Evolutionary conservation across 768 basidiomycete species (phyloP).

Genomic region (Auricularia sp.): DNA sequence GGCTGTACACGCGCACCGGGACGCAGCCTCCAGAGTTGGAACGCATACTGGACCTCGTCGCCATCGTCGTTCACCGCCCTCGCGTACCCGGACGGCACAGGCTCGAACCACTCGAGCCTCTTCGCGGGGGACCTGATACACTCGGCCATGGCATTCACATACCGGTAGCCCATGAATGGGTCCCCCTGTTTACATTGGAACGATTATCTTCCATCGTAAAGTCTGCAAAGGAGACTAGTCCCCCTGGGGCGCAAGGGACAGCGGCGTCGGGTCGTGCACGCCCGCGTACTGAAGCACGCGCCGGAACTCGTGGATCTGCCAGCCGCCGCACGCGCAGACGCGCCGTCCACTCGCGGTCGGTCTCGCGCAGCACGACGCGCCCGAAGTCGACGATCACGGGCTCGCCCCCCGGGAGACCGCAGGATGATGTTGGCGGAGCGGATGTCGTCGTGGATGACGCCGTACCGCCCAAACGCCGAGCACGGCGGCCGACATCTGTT

Average conservation of each 20-base stretch:
- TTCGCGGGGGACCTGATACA: neutral
- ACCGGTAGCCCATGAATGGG: neutral
- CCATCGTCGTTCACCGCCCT: neutral
- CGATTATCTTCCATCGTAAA: too few relatives aligned
- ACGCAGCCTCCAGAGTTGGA: neutral
- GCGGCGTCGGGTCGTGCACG: neutral
- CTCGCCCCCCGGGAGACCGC: neutral
- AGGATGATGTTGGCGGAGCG: neutral
- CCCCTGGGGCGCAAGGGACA: neutral
- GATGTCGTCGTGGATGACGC: slow-evolving; percentile 2
- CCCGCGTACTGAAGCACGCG: neutral
- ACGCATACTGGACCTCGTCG: neutral
- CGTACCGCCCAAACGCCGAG: neutral
- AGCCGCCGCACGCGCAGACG: neutral
- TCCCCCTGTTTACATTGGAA: too few relatives aligned
- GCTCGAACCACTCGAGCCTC: neutral
- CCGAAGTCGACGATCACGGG: neutral
- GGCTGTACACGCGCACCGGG: neutral
- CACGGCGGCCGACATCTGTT: neutral
- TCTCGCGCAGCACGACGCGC: neutral
- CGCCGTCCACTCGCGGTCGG: neutral
- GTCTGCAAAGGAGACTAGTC: too few relatives aligned
- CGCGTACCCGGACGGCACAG: neutral
- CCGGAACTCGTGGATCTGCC: neutral
- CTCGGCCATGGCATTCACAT: neutral